Evolutionary conservation across 2,329 filamentous ascomycete species (phyloP), one percentile per base, ranked within the genome.

Genomic region (Colletotrichum melonis): DNA sequence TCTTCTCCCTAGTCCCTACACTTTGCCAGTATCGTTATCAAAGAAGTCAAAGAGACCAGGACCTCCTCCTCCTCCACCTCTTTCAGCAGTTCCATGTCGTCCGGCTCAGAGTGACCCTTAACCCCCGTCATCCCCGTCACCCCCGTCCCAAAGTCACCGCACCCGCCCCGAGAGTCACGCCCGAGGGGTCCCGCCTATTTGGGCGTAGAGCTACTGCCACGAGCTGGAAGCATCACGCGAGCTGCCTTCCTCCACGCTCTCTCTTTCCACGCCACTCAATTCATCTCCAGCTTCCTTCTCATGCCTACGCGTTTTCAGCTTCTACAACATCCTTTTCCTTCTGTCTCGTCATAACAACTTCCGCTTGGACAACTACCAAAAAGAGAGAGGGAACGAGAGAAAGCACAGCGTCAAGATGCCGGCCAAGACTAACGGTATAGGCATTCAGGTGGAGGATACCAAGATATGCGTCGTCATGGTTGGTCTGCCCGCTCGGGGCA

Each of bases 401-500:
- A 19, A n/a, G 19, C 19, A 49, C 42, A 32, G 46, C 63, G 58
- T 74, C 75, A 81, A 75, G 63, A 88, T 88, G 86, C 82, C 85
- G 76, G 83, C 83, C 75, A 85, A 79, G 81, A 86, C 87, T 87
- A 92, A 92, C 82, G 92, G 93, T 77, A 86, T 90, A 78, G 93
- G 92, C 80, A 89, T 95, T 76, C 93, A 97, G 94, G 94, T 94
- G 79, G 96, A 98, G 87, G 95, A 98, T 84, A 96, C 94, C 74
- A 94, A 94, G 83, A 97, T 99, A 86, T 98, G 96, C 84, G 95
- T 99, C 76, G 95, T 99, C 79, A 98, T 99, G 97, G 97, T 99
- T 74, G 97, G 97, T 77, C 88, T 99, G 81, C 97, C 97, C 68
- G 97, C 97, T 74, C 90, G 97, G 78, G 97, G 97, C 80, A 99